phyloP scores from a whole-genome alignment of 2,329 filamentous ascomycete genomes.

The Microcyclospora tardicrescens region DNA sequence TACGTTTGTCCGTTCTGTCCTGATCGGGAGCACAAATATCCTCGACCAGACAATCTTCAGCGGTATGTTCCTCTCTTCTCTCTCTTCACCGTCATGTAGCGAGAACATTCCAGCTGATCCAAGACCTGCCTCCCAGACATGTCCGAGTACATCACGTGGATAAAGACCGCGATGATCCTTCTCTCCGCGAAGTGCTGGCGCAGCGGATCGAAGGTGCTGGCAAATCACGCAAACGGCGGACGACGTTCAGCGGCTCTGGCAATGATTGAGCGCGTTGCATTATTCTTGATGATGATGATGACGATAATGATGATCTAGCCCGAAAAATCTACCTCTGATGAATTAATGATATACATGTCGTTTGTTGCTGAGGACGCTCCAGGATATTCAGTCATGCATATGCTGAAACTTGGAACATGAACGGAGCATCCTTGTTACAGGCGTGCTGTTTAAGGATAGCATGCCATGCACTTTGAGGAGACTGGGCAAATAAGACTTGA shows the following conservation, averaged over 20 bases:
- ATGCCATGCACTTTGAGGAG: too few species aligned
- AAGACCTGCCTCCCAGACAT: constrained; percentile 46
- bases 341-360: too few species aligned
- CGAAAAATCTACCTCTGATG: too few species aligned
- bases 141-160: constrained; percentile 86
- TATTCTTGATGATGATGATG: neutral
- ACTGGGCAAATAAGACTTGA: too few species aligned
- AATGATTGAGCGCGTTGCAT: too few species aligned
- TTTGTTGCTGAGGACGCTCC: too few species aligned
- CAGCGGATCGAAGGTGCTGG: constrained; percentile 75
- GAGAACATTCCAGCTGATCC: constrained; percentile 4
- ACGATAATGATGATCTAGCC: too few species aligned
- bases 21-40: constrained; percentile 86
- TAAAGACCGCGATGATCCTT: constrained; percentile 75
- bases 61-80: constrained; percentile 43
- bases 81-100: neutral
- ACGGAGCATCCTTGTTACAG: too few species aligned
- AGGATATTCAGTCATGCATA: too few species aligned
- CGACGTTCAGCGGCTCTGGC: constrained; percentile 5
- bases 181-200: constrained; percentile 68
- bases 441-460: too few species aligned
- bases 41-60: constrained; percentile 88
- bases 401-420: too few species aligned
- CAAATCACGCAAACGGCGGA: constrained; percentile 61
- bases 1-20: constrained; percentile 96